These are phyloP conservation scores for Pholiota adiposa DNA, from an alignment of 1,284 basidiomycete genomes.

Conservation along the genomic window DNA sequence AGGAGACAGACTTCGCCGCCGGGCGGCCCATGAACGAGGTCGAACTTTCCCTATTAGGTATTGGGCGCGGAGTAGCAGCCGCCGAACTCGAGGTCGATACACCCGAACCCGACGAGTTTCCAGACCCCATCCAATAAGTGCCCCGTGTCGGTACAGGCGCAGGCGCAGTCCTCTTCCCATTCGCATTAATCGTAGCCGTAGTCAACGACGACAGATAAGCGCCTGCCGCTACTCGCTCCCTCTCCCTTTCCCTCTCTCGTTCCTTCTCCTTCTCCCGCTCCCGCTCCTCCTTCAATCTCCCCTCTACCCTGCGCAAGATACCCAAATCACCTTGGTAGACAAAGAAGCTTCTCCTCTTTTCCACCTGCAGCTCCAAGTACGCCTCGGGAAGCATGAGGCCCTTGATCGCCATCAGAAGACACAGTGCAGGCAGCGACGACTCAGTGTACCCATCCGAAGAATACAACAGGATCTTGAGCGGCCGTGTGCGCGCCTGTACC, in stretches of 20 bases:
- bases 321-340: conserved; percentile 86
- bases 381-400: conserved; percentile 81
- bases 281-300: conserved; percentile 53
- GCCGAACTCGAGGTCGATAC: conserved; percentile 12
- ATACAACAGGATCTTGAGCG: conserved; percentile 73
- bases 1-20: conserved; percentile 55
- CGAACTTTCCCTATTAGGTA: neutral
- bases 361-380: conserved; percentile 83
- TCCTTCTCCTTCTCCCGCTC: conserved; percentile 39
- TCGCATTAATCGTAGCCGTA: conserved; percentile 31
- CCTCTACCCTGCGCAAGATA: conserved; percentile 79
- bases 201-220: conserved; percentile 18
- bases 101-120: neutral
- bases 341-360: conserved; percentile 84
- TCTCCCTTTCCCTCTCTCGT: conserved; percentile 33
- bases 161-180: conserved; percentile 37
- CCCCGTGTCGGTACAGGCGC: conserved; percentile 17
- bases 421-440: conserved; percentile 86
- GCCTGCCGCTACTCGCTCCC: conserved; percentile 27
- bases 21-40: conserved; percentile 36
- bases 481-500: conserved; percentile 47
- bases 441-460: conserved; percentile 91
- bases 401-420: conserved; percentile 86
- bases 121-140: conserved; percentile 22
- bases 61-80: conserved; percentile 1